These are phyloP conservation scores for Penicillium canescens DNA, from an alignment of 495 filamentous ascomycete genomes.

Conservation along the genomic window DNA sequence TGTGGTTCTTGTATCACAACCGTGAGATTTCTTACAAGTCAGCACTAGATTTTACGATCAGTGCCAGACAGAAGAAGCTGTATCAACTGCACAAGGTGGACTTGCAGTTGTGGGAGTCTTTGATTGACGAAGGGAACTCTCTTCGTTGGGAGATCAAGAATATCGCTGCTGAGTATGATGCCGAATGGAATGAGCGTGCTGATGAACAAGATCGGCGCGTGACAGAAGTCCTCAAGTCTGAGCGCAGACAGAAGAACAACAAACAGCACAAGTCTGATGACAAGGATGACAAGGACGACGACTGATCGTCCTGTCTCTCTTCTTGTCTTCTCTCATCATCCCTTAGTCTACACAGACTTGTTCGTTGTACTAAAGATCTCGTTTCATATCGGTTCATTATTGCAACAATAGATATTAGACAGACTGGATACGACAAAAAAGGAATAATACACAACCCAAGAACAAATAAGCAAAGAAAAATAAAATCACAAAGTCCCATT, in stretches of 20 bases:
- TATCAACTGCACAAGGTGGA: conserved; percentile 79
- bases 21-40: conserved; percentile 83
- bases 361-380: neutral
- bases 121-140: conserved; percentile 81
- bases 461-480: neutral
- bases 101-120: conserved; percentile 67
- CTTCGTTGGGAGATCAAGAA: conserved; percentile 77
- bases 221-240: conserved; percentile 66
- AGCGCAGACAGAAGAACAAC: conserved; percentile 52
- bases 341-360: neutral
- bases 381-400: neutral
- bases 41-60: conserved; percentile 84
- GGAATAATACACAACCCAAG: neutral
- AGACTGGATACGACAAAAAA: neutral
- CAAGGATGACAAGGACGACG: conserved; percentile 32
- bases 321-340: neutral
- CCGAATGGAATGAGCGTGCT: conserved; percentile 84
- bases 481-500: conserved; percentile 33
- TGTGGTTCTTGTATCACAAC: conserved; percentile 94
- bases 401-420: conserved; percentile 5
- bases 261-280: conserved; percentile 47
- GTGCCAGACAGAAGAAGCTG: conserved; percentile 70
- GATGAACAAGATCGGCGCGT: conserved; percentile 78
- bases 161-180: conserved; percentile 86
- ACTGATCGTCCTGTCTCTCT: conserved; percentile 8